Conservation (phyloP, 2,329 filamentous ascomycete genomes). For the Fusarium sp. region DNA sequence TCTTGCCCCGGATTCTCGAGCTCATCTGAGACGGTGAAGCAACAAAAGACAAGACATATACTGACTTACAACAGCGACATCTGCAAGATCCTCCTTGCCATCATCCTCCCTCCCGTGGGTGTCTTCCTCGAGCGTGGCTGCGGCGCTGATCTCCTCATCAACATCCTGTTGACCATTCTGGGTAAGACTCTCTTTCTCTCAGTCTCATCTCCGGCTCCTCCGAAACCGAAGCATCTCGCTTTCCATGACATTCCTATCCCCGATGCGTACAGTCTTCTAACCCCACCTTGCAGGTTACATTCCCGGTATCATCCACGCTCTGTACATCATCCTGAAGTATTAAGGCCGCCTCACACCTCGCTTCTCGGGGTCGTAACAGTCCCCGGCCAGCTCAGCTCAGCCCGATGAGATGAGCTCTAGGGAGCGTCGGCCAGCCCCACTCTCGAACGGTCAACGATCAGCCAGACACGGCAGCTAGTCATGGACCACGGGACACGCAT, state of each 20-base stretch:
- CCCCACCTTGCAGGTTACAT: slow-evolving; percentile 62
- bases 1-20: neutral
- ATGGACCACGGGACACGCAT: slow-evolving; percentile 17
- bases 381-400: slow-evolving; percentile 11
- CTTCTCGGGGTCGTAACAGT: slow-evolving; percentile 23
- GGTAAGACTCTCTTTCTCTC: slow-evolving; percentile 53
- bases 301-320: slow-evolving; percentile 89
- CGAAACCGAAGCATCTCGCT: slow-evolving; percentile 24
- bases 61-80: slow-evolving; percentile 59
- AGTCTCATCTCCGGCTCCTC: slow-evolving; percentile 52
- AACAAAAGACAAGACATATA: neutral
- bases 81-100: slow-evolving; percentile 82
- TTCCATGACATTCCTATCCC: neutral
- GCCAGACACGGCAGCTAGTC: slow-evolving; percentile 20
- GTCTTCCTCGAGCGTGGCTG: slow-evolving; percentile 96
- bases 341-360: slow-evolving; percentile 57
- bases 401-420: slow-evolving; percentile 12
- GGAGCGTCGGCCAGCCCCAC: slow-evolving; percentile 22
- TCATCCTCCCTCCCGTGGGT: slow-evolving; percentile 89
- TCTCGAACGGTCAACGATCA: slow-evolving; percentile 20
- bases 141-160: slow-evolving; percentile 88
- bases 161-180: slow-evolving; percentile 87
- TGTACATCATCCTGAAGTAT: slow-evolving; percentile 95
- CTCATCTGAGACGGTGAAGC: neutral
- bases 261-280: slow-evolving; percentile 26